These are phyloP conservation scores for Silene uniflora DNA, from an alignment of 148 eudicot species.

Conservation along the genomic window DNA sequence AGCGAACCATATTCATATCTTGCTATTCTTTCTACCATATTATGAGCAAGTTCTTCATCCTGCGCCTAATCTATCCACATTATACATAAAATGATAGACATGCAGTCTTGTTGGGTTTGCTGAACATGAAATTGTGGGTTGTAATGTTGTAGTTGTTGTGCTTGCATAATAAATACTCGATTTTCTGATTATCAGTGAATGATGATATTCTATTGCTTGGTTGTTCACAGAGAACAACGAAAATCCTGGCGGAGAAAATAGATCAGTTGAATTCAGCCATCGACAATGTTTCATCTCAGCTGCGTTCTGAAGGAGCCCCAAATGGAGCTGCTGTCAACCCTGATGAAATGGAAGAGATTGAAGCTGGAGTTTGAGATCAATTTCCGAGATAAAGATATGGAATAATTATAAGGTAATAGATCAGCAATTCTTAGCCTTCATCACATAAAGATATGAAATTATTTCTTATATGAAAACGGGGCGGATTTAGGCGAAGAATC, in stretches of 20 bases:
- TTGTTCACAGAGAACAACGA: constrained; percentile 58
- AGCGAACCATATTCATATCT: background rate
- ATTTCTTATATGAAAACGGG: too few species aligned
- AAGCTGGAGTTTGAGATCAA: constrained; percentile 37
- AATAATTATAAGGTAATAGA: too few species aligned
- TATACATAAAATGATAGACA: too few species aligned
- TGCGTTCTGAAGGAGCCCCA: constrained; percentile 49
- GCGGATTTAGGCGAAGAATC: too few species aligned
- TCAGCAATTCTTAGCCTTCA: too few species aligned
- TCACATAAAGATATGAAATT: too few species aligned
- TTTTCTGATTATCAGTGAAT: background rate
- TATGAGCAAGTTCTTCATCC: too few species aligned
- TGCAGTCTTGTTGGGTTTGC: too few species aligned
- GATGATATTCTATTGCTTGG: constrained; percentile 1
- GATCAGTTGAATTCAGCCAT: constrained; percentile 83
- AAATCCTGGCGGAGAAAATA: constrained; percentile 68
- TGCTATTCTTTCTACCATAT: background rate
- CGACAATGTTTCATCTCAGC: constrained; percentile 66
- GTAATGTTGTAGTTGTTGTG: background rate
- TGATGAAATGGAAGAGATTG: constrained; percentile 54
- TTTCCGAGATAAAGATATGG: too few species aligned
- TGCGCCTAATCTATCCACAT: too few species aligned
- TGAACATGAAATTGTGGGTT: too few species aligned
- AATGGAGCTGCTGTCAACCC: constrained; percentile 46
- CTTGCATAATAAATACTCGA: background rate